Evolutionary conservation across 1,139 yeast genomes (phyloP).

Genomic region (Pneumocystis jirovecii): DNA sequence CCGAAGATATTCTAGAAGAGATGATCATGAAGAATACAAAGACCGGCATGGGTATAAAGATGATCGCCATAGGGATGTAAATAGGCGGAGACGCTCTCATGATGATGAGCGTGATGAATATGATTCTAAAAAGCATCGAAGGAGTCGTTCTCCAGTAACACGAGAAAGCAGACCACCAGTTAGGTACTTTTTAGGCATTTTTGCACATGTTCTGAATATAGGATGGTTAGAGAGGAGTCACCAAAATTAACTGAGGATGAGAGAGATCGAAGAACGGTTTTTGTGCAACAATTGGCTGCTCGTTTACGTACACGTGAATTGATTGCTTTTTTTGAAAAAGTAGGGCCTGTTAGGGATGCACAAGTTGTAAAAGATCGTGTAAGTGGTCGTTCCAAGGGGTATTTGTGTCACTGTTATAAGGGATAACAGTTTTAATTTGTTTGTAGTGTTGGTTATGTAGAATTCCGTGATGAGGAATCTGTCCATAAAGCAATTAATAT

Average conservation of each 20-base stretch:
- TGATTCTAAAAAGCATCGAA: neutral
- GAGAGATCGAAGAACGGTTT: slow-evolving; percentile 26
- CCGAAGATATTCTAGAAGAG: neutral
- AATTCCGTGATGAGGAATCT: slow-evolving; percentile 22
- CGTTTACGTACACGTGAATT: slow-evolving; percentile 24
- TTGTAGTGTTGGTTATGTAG: slow-evolving; percentile 26
- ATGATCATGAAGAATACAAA: neutral
- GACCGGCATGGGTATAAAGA: neutral
- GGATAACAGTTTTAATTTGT: neutral
- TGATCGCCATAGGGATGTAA: slow-evolving; percentile 1
- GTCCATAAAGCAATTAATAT: slow-evolving; percentile 24
- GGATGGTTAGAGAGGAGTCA: slow-evolving; percentile 9
- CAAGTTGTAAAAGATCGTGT: slow-evolving; percentile 27
- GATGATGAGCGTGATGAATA: slow-evolving; percentile 2
- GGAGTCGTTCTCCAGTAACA: slow-evolving; percentile 7
- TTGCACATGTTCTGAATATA: slow-evolving; percentile 9
- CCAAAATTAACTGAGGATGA: slow-evolving; percentile 17
- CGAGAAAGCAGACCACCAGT: slow-evolving; percentile 10
- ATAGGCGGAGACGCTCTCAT: neutral
- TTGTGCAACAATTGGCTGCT: slow-evolving; percentile 28
- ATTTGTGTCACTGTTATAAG: neutral
- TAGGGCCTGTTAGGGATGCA: slow-evolving; percentile 26
- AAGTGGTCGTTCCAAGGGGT: slow-evolving; percentile 26
- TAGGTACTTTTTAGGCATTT: slow-evolving; percentile 2
- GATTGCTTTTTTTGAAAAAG: slow-evolving; percentile 25